Percentiles rank a stretch among this genome's conserved stretches.
These are phyloP conservation scores for Sclerotinia subarctica DNA, from an alignment of 2,329 filamentous ascomycete genomes.

Conservation along the genomic window DNA sequence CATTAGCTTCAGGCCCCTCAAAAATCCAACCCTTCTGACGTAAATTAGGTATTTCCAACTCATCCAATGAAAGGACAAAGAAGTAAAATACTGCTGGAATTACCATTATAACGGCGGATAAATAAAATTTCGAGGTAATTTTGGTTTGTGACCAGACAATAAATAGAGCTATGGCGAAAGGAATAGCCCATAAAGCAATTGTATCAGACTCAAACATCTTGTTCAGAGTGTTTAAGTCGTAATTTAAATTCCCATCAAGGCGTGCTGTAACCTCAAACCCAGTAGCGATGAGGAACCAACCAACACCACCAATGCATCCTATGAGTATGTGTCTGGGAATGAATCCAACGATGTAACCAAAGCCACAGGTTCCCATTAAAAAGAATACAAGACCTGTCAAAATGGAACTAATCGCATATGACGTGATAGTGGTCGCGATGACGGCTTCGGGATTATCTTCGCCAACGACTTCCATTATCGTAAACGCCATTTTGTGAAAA, in stretches of 20 bases:
- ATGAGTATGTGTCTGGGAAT: constrained; percentile 95
- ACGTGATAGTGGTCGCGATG: constrained; percentile 88
- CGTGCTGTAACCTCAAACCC: constrained; percentile 91
- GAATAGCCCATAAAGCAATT: constrained; percentile 77
- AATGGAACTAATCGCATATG: constrained; percentile 86
- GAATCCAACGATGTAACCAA: constrained; percentile 93
- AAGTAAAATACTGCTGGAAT: constrained; percentile 78
- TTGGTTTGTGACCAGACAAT: constrained; percentile 75
- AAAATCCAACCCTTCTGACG: constrained; percentile 87
- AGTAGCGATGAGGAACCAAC: constrained; percentile 89
- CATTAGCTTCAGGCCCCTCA: constrained; percentile 73
- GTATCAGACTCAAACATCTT: constrained; percentile 73
- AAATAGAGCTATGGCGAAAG: constrained; percentile 70
- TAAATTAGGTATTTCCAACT: constrained; percentile 63
- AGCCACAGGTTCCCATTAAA: constrained; percentile 77
- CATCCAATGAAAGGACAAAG: constrained; percentile 66
- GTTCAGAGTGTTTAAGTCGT: constrained; percentile 71
- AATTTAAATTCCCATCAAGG: constrained; percentile 79
- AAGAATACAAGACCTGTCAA: constrained; percentile 91
- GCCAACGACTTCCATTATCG: constrained; percentile 75
- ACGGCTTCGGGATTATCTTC: constrained; percentile 79
- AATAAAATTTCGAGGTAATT: constrained; percentile 76
- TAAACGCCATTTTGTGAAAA: constrained; percentile 96
- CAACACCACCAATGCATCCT: constrained; percentile 94
- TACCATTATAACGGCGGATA: constrained; percentile 80